Conservation (phyloP, 768 basidiomycete species). For the Coprinopsis marcescibilis region DNA sequence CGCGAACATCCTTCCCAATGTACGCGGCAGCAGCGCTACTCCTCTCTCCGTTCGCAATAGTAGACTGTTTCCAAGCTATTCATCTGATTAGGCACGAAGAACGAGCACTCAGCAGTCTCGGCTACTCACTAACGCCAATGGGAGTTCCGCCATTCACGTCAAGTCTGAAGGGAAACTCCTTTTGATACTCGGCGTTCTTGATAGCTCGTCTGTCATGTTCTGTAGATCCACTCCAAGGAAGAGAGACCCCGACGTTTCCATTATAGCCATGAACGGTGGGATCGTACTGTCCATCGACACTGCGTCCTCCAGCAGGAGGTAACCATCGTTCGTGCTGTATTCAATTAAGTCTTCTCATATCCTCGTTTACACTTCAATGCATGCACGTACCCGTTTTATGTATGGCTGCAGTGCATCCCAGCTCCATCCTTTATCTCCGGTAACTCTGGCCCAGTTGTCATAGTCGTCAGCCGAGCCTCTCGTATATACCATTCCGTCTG, state of each 20-base stretch:
- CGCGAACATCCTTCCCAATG: constrained; percentile 18
- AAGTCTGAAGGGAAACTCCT: constrained; percentile 20
- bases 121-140: constrained; percentile 25
- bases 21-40: constrained; percentile 28
- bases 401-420: background rate
- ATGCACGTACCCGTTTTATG: constrained; percentile 6
- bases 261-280: constrained; percentile 30
- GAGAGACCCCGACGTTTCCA: constrained; percentile 27
- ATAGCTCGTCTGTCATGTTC: constrained; percentile 27
- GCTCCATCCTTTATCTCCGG: constrained; percentile 6
- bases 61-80: constrained; percentile 19
- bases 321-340: constrained; percentile 31
- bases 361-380: constrained; percentile 13
- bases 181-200: constrained; percentile 17
- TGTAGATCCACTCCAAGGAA: constrained; percentile 24
- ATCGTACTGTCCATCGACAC: constrained; percentile 31
- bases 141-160: constrained; percentile 26
- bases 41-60: constrained; percentile 21
- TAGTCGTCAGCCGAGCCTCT: constrained; percentile 5
- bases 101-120: background rate
- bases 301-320: constrained; percentile 31
- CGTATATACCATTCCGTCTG: constrained; percentile 11
- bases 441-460: constrained; percentile 5
- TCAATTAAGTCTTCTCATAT: background rate
- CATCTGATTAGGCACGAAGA: background rate